Conservation (phyloP, 345 rosid species). For the Pistacia vera region DNA sequence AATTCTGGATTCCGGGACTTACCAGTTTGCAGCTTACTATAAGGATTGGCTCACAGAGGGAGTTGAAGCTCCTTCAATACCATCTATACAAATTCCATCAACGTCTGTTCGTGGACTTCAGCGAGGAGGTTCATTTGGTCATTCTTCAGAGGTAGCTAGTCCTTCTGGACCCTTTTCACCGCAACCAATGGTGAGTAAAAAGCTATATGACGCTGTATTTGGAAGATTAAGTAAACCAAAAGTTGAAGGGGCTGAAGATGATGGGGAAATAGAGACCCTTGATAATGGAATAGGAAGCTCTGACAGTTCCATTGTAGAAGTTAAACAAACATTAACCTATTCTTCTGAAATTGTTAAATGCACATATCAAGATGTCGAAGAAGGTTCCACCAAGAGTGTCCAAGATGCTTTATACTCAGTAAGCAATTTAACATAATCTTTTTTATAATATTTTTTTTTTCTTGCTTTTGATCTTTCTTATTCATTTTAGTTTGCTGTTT, state of each 20-base stretch:
- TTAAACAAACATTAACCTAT: constrained; percentile 30
- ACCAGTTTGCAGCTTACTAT: constrained; percentile 62
- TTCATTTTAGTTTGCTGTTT: not conserved
- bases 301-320: constrained; percentile 37
- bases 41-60: constrained; percentile 69
- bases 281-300: constrained; percentile 29
- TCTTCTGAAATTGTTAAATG: constrained; percentile 38
- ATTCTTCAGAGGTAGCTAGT: constrained; percentile 38
- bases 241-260: constrained; percentile 29
- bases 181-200: constrained; percentile 61
- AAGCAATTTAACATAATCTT: constrained; percentile 23
- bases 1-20: constrained; percentile 59
- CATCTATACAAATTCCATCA: constrained; percentile 48
- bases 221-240: constrained; percentile 33
- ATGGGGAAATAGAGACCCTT: constrained; percentile 18
- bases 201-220: constrained; percentile 48
- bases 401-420: constrained; percentile 37
- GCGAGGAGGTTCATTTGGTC: constrained; percentile 25
- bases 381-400: constrained; percentile 21
- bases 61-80: constrained; percentile 54
- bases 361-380: constrained; percentile 28
- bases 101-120: constrained; percentile 31
- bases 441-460: not conserved
- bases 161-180: constrained; percentile 40
- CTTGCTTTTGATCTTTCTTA: not conserved